These are phyloP conservation scores for Teunomyces lycoperdinae DNA, from an alignment of 805 yeast species.

Conservation along the genomic window DNA sequence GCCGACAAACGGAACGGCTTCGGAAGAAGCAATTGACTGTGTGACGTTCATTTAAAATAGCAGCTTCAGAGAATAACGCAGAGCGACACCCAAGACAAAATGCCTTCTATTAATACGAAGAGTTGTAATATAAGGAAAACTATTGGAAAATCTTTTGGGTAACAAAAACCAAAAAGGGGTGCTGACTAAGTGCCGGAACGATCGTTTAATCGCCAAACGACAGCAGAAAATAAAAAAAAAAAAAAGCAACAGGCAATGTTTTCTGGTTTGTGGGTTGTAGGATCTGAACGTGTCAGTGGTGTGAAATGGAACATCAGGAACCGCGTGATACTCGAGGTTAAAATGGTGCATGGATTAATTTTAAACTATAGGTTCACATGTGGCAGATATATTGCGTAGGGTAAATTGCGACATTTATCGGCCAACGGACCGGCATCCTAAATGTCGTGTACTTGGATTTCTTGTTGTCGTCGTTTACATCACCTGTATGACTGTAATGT, in stretches of 20 bases:
- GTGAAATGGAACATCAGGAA: not conserved
- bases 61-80: not conserved
- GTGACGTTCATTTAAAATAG: not conserved
- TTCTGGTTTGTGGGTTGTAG: too few relatives aligned
- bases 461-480: too few relatives aligned
- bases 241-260: not conserved
- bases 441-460: not conserved
- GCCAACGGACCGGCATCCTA: too few relatives aligned
- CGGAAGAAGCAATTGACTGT: slow-evolving; percentile 1
- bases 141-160: slow-evolving; percentile 4
- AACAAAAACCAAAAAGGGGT: slow-evolving; percentile 5
- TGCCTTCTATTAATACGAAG: not conserved
- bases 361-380: too few relatives aligned
- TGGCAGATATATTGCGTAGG: too few relatives aligned
- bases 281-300: not conserved
- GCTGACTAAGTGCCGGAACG: slow-evolving; percentile 6
- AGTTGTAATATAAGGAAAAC: slow-evolving; percentile 1
- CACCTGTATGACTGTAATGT: not conserved
- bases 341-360: too few relatives aligned
- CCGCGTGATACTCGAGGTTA: not conserved
- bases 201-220: slow-evolving; percentile 7
- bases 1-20: slow-evolving; percentile 6
- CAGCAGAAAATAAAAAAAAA: not conserved
- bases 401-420: not conserved
- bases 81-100: not conserved